Evolutionary conservation across 2,329 filamentous ascomycete species (phyloP).

Genomic region (Aotearoamyces nothofagi): DNA sequence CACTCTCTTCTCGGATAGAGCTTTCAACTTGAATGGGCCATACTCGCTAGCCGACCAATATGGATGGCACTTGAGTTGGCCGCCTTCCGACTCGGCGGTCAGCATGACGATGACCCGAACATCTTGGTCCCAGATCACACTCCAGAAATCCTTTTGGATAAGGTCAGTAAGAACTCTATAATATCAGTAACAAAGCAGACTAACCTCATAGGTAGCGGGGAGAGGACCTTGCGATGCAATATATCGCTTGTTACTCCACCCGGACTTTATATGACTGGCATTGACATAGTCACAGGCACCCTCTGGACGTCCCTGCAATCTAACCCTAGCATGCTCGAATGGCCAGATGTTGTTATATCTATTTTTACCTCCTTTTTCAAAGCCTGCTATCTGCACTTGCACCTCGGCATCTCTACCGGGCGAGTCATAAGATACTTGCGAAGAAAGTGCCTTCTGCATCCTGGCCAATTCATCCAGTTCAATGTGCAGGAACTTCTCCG

Average conservation of each 20-base stretch:
- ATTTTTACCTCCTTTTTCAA: slow-evolving; percentile 92
- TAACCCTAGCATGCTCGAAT: slow-evolving; percentile 86
- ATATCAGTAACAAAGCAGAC: slow-evolving; percentile 16
- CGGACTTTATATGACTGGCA: slow-evolving; percentile 70
- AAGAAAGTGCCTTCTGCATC: slow-evolving; percentile 72
- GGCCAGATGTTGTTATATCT: slow-evolving; percentile 96
- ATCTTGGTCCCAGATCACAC: slow-evolving; percentile 92
- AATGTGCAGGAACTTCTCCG: slow-evolving; percentile 70
- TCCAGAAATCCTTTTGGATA: slow-evolving; percentile 76
- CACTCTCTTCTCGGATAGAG: slow-evolving; percentile 68
- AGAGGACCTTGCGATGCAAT: slow-evolving; percentile 92
- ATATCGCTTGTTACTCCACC: slow-evolving; percentile 77
- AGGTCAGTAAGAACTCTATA: slow-evolving; percentile 1
- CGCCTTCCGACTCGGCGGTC: slow-evolving; percentile 85
- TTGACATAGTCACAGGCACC: slow-evolving; percentile 89
- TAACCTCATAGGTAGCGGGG: slow-evolving; percentile 78
- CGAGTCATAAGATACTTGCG: slow-evolving; percentile 39
- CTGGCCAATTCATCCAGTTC: slow-evolving; percentile 76
- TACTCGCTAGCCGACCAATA: slow-evolving; percentile 80
- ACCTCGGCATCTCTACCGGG: slow-evolving; percentile 15
- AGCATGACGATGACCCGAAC: slow-evolving; percentile 92
- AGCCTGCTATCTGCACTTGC: slow-evolving; percentile 64
- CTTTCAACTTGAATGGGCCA: slow-evolving; percentile 59
- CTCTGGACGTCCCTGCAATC: slow-evolving; percentile 48
- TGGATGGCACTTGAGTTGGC: slow-evolving; percentile 85